A percentile compares a stretch with the other conserved stretches of the same genome.
phyloP scores from a whole-genome alignment of 495 filamentous ascomycete genomes.

The Penicillium antarcticum region DNA sequence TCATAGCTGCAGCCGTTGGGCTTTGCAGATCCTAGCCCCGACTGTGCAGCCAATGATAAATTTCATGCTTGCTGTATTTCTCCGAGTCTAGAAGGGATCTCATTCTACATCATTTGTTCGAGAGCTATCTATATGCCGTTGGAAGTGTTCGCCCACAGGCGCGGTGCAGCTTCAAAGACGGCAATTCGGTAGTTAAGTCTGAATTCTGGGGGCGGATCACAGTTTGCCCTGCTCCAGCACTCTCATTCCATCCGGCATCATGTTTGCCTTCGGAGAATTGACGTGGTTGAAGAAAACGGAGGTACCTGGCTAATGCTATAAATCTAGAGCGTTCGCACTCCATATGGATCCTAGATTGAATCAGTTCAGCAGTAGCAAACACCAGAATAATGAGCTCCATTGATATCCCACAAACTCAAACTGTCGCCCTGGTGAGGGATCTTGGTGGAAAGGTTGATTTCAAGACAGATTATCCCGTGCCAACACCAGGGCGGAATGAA shows the following conservation, averaged over 20 bases:
- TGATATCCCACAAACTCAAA: conserved; percentile 40
- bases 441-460: conserved; percentile 46
- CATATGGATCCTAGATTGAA: neutral
- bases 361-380: neutral
- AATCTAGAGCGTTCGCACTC: neutral
- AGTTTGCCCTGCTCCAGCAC: neutral
- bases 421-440: conserved; percentile 41
- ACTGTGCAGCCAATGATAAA: neutral
- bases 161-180: no score
- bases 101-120: neutral
- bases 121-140: neutral
- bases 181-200: no score
- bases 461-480: conserved; percentile 45
- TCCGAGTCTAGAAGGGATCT: conserved; percentile 2
- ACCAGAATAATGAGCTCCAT: conserved; percentile 16
- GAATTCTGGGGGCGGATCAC: no score
- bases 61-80: conserved; percentile 4
- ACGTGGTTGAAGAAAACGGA: neutral
- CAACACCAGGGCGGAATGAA: conserved; percentile 40
- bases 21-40: neutral
- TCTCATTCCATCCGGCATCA: neutral
- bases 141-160: no score
- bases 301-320: neutral
- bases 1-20: neutral
- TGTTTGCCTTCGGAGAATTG: neutral